A percentile compares a stretch with the other conserved stretches of the same genome.
Conservation (phyloP, 225 moss, liverwort and hornwort genomes). For the Straminergon stramineum region DNA sequence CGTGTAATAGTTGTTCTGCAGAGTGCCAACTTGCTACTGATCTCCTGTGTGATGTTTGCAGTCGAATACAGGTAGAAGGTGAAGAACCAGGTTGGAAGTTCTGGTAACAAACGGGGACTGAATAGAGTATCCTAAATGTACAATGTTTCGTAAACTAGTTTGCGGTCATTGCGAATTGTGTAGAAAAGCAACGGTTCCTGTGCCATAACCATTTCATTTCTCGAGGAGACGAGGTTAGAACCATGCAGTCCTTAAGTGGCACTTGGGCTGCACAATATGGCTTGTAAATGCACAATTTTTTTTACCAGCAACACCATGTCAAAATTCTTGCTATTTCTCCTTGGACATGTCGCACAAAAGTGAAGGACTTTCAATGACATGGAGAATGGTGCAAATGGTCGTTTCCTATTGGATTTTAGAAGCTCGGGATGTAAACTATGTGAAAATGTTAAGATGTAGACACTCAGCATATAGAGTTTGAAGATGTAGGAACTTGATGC, state of each 20-base stretch:
- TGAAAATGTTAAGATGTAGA: neutral
- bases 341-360: neutral
- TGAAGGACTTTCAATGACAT: too few species aligned
- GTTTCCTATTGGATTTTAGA: neutral
- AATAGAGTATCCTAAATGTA: neutral
- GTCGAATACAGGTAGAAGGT: conserved; percentile 1
- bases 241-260: neutral
- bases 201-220: neutral
- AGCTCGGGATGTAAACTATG: neutral
- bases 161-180: conserved; percentile 3
- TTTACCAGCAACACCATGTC: neutral
- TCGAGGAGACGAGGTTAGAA: neutral
- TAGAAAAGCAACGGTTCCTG: neutral
- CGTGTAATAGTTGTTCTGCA: neutral
- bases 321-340: neutral
- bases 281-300: conserved; percentile 16
- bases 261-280: neutral
- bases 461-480: neutral
- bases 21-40: neutral
- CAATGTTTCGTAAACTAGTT: neutral
- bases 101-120: conserved; percentile 9
- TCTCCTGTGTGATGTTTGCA: conserved; percentile 6
- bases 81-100: conserved; percentile 32
- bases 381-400: too few species aligned
- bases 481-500: neutral